A percentile compares a stretch with the other conserved stretches of the same genome.
Conservation (phyloP, 176 grass and related monocot genomes). For the Cenchrus americanus region DNA sequence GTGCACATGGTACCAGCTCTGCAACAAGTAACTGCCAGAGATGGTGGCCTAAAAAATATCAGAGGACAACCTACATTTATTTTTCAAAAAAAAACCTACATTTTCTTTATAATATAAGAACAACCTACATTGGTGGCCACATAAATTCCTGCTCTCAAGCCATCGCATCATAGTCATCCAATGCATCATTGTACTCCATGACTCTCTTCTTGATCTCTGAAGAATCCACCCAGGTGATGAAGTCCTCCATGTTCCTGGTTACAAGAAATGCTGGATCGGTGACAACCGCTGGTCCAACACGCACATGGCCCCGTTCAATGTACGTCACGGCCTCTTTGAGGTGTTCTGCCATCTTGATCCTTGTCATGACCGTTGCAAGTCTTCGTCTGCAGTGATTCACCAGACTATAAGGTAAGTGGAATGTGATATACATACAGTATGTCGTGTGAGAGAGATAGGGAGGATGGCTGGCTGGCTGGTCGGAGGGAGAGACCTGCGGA, state of each 20-base stretch:
- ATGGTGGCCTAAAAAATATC: neutral
- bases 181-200: constrained; percentile 63
- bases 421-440: neutral
- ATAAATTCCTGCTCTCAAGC: constrained; percentile 28
- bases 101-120: neutral
- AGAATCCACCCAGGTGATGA: constrained; percentile 88
- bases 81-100: too few species aligned
- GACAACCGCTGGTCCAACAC: constrained; percentile 69
- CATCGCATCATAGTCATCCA: constrained; percentile 82
- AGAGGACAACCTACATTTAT: neutral
- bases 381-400: constrained; percentile 54
- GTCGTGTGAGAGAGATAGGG: neutral
- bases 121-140: neutral
- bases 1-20: constrained; percentile 11
- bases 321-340: constrained; percentile 83
- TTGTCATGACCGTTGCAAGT: constrained; percentile 67
- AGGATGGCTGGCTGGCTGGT: neutral
- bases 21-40: neutral
- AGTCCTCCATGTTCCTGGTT: constrained; percentile 95
- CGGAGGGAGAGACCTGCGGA: constrained; percentile 57
- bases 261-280: constrained; percentile 82
- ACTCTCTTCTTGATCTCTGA: constrained; percentile 83
- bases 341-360: constrained; percentile 84
- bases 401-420: neutral
- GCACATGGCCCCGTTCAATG: constrained; percentile 79